Percentiles rank a stretch among this genome's conserved stretches.
Conservation (phyloP, 1,284 basidiomycete genomes). For the Lentinula novae-zelandiae region DNA sequence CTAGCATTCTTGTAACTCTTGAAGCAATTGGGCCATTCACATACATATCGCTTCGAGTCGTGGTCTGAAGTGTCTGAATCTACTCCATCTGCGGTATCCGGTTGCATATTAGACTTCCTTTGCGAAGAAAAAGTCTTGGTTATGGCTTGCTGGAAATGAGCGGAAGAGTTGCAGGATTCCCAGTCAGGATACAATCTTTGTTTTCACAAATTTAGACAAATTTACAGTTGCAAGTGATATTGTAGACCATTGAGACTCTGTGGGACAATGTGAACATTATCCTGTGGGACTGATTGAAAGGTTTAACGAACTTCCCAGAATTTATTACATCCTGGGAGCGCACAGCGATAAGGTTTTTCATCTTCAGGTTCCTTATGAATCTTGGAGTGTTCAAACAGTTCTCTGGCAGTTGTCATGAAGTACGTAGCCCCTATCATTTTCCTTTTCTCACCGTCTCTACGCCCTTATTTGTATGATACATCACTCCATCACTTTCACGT, state of each 20-base stretch:
- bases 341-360: constrained; percentile 67
- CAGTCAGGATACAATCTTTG: constrained; percentile 8
- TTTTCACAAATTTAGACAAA: constrained; percentile 8
- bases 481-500: no score
- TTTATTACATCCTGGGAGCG: constrained; percentile 57
- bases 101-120: constrained; percentile 1
- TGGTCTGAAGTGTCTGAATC: constrained; percentile 23
- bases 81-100: constrained; percentile 18
- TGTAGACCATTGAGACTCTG: constrained; percentile 82
- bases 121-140: constrained; percentile 40
- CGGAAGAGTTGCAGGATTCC: constrained; percentile 52
- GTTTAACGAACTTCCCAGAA: constrained; percentile 56
- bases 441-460: no score
- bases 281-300: not conserved
- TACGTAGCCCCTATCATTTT: no score
- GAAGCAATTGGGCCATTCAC: constrained; percentile 56
- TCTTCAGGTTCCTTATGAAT: constrained; percentile 45
- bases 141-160: constrained; percentile 58
- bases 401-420: constrained; percentile 70
- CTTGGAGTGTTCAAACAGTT: constrained; percentile 66
- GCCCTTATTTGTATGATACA: no score
- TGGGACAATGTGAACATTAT: constrained; percentile 19
- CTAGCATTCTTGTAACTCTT: constrained; percentile 76
- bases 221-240: constrained; percentile 77
- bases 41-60: constrained; percentile 41